These are phyloP conservation scores for Anaeromyces robustus DNA, from an alignment of 192 early-diverging fungal genomes.

Conservation along the genomic window DNA sequence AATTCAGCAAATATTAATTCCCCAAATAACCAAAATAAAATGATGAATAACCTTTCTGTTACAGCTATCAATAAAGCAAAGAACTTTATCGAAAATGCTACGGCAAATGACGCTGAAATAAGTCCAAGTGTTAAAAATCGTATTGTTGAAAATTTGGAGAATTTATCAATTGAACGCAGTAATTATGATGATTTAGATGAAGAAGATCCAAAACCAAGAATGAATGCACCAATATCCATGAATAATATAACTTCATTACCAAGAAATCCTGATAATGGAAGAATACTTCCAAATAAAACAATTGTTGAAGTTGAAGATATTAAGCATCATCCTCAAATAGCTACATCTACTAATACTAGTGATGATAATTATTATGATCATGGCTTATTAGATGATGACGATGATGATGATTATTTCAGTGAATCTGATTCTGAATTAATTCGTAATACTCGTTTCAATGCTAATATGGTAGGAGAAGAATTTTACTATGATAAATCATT, in stretches of 20 bases:
- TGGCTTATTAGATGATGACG: neutral
- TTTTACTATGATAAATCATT: neutral
- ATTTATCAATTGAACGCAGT: neutral
- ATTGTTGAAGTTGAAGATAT: neutral
- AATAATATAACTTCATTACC: no score
- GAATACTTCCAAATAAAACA: neutral
- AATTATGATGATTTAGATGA: neutral
- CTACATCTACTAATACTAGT: neutral
- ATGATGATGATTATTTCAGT: neutral
- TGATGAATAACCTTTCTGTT: neutral
- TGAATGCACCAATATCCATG: neutral
- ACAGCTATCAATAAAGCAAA: neutral
- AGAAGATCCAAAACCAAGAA: neutral
- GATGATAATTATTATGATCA: neutral
- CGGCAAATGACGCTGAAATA: neutral
- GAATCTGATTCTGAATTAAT: neutral
- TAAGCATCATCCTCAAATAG: neutral
- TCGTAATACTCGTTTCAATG: neutral
- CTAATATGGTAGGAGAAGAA: neutral
- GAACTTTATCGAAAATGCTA: neutral
- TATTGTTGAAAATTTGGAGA: neutral
- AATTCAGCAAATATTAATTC: neutral
- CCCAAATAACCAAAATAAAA: neutral
- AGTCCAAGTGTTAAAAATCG: neutral
- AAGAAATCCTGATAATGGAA: no score